Evolutionary conservation across 768 basidiomycete species (phyloP), one percentile per base, ranked within the genome.

Genomic region (Pleurotus salmoneostramineus): DNA sequence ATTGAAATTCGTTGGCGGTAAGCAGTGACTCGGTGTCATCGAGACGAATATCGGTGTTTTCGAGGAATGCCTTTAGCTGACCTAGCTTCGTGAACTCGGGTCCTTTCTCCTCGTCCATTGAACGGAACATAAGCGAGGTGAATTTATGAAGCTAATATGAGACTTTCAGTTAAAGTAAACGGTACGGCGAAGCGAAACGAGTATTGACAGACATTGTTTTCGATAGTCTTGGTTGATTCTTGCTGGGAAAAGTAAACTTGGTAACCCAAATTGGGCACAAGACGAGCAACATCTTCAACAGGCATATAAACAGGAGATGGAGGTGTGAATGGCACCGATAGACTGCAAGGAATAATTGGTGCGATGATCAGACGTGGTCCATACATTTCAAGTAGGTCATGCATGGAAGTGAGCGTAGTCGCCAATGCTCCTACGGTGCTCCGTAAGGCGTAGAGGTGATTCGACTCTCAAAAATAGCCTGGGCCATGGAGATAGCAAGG

Each of bases 311-410:
- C 62, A 10, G 61, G 71, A 1, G 77, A 70, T 11, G 89, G 89
- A 8, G 91, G 88, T 0, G 73, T 75, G 64, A 82, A 91, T 2
- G 90, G 87, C 6, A 85, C 70, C 50, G 87, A 87, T 67, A 92
- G 59, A 61, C 89, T 91, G 59, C 4, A 49, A 27, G 47, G 7
- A 27, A 6, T 45, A 8, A 45, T 17, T 17, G 48, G 15, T 45
- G 52, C 56, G 27, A 46, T 52, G 52, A 58, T 45, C 40, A 44
- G 32, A n/a, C 14, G 48, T 3, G 21, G 21, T 27, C 21, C 21
- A 27, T 27, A 27, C 1, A 27, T 27, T 27, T 27, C 21, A 27
- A 27, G 21, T 27, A 27, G 21, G 21, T 27, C 21, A 27, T 27
- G 21, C 21, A 27, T 27, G 21, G 3, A 27, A 27, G 21, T 27